A percentile compares a stretch with the other conserved stretches of the same genome.
Conservation (phyloP, 345 rosid species). For the Hibiscus syriacus region DNA sequence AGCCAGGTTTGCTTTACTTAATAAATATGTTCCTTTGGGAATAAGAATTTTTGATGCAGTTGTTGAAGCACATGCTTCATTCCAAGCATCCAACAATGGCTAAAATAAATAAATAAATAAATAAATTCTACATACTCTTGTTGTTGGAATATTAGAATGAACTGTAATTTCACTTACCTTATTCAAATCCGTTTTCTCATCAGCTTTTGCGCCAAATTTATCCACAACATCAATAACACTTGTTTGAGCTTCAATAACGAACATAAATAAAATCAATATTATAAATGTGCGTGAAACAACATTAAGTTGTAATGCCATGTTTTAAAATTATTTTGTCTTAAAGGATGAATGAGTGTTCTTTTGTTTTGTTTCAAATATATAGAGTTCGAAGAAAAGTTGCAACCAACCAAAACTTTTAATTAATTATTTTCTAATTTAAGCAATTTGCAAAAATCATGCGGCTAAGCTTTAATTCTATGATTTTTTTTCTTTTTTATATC, state of each 20-base stretch:
- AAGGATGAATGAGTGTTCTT: background rate
- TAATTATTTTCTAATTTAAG: background rate
- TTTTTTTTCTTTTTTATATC: too few relatives aligned
- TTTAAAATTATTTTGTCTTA: background rate
- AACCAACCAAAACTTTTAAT: background rate
- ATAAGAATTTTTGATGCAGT: conserved; percentile 26
- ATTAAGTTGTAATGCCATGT: background rate
- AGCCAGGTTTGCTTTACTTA: conserved; percentile 17
- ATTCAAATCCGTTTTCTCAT: too few relatives aligned
- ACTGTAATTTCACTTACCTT: too few relatives aligned
- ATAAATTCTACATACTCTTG: too few relatives aligned
- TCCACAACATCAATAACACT: conserved; percentile 9
- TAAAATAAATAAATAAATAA: background rate
- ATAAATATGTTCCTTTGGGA: conserved; percentile 19
- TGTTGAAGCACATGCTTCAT: conserved; percentile 41
- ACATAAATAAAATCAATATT: too few relatives aligned
- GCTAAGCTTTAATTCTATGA: background rate
- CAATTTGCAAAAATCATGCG: background rate
- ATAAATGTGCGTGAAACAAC: too few relatives aligned
- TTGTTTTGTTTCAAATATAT: background rate
- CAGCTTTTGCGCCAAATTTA: too few relatives aligned
- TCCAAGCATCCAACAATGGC: conserved; percentile 4
- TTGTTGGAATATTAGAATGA: too few relatives aligned
- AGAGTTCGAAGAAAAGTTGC: background rate
- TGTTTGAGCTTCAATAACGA: background rate